phyloP scores from a whole-genome alignment of 1,139 yeast genomes.

The Geotrichum reessii region DNA sequence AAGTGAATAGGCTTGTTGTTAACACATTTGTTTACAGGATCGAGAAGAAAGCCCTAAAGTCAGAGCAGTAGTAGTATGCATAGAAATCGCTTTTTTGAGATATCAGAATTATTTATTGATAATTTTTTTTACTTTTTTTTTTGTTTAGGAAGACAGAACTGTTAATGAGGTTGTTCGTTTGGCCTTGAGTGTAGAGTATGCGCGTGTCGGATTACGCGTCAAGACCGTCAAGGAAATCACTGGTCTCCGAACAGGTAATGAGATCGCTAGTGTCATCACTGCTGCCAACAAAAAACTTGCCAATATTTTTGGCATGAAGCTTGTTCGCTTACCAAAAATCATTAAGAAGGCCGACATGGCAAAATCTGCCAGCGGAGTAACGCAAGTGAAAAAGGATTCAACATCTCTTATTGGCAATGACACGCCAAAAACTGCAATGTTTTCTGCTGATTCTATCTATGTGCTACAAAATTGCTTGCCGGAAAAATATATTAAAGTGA shows the following conservation, averaged over 20 bases:
- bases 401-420: neutral
- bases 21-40: neutral
- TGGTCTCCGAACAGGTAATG: neutral
- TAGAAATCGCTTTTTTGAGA: neutral
- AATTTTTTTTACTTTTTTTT: neutral
- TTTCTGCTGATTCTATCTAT: conserved; percentile 8
- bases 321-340: conserved; percentile 7
- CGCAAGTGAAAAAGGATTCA: neutral
- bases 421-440: neutral
- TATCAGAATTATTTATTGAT: neutral
- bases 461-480: conserved; percentile 12
- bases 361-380: neutral
- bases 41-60: neutral
- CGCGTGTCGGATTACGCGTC: conserved; percentile 9
- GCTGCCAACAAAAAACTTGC: conserved; percentile 7
- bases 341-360: neutral
- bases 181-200: conserved; percentile 13
- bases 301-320: conserved; percentile 11
- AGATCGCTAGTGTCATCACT: neutral
- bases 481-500: neutral
- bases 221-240: conserved; percentile 8
- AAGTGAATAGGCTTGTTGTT: neutral
- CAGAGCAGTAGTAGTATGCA: neutral
- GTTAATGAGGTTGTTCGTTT: conserved; percentile 14
- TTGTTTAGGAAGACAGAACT: neutral